Evolutionary conservation across 2,329 filamentous ascomycete species (phyloP).

Genomic region (Neofusicoccum sp.): DNA sequence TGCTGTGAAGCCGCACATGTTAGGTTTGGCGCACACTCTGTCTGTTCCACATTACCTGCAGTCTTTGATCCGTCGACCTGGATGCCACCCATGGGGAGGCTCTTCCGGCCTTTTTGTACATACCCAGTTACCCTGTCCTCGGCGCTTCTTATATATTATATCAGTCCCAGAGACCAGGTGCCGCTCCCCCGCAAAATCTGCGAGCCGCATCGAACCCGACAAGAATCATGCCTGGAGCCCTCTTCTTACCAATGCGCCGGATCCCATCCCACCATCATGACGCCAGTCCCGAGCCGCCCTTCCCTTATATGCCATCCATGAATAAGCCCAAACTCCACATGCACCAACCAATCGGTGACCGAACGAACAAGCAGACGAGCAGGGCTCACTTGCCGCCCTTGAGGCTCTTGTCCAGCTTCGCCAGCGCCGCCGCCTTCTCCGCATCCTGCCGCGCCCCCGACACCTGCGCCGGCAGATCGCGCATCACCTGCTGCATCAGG

Average conservation of each 20-base stretch:
- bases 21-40: neutral
- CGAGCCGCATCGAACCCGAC: neutral
- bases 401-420: conserved; percentile 48
- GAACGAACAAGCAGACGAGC: neutral
- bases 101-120: no score
- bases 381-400: conserved; percentile 20
- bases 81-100: neutral
- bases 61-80: neutral
- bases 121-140: no score
- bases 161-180: no score
- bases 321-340: conserved; percentile 5
- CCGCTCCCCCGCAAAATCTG: neutral
- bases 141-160: no score
- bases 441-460: conserved; percentile 43
- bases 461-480: conserved; percentile 45
- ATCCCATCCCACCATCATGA: conserved; percentile 7
- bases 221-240: neutral
- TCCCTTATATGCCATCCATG: conserved; percentile 2
- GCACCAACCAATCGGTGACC: neutral
- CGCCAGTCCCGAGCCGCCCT: conserved; percentile 14
- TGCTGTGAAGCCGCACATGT: neutral
- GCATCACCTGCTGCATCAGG: conserved; percentile 51
- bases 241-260: neutral
- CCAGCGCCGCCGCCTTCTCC: conserved; percentile 49
- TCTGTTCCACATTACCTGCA: neutral